A percentile compares a stretch with the other conserved stretches of the same genome.
Evolutionary conservation across 306 rosid species (phyloP).

Genomic region (Betula pendula): DNA sequence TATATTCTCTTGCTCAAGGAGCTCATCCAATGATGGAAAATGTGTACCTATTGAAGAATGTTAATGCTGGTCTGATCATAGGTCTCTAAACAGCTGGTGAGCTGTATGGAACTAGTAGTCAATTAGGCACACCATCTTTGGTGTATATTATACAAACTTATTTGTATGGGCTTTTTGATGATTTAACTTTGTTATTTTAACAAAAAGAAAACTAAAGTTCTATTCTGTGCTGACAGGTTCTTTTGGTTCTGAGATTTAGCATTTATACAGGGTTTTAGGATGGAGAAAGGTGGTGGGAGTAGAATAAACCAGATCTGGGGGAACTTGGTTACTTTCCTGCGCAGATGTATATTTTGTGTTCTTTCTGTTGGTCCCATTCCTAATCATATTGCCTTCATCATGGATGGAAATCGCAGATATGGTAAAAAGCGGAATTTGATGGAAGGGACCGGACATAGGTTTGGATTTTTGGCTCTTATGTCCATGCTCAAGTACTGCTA

Average conservation of each 20-base stretch:
- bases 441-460: slow-evolving; percentile 33
- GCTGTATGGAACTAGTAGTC: neutral
- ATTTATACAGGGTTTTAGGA: neutral
- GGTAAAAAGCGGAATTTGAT: slow-evolving; percentile 27
- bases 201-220: neutral
- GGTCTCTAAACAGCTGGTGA: neutral
- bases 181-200: neutral
- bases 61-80: neutral
- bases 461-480: slow-evolving; percentile 32
- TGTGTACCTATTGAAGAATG: neutral
- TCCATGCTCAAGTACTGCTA: slow-evolving; percentile 39
- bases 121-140: neutral
- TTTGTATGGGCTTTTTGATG: neutral
- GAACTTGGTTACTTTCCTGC: slow-evolving; percentile 29
- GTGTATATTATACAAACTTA: neutral
- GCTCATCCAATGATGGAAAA: neutral
- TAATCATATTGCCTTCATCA: slow-evolving; percentile 40
- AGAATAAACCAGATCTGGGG: neutral
- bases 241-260: slow-evolving; percentile 1
- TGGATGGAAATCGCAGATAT: slow-evolving; percentile 46
- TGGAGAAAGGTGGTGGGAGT: neutral
- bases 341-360: slow-evolving; percentile 29
- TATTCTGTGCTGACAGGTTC: neutral
- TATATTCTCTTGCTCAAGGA: neutral
- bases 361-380: slow-evolving; percentile 39